Evolutionary conservation across 2,329 filamentous ascomycete species (phyloP).

Genomic region (Fusarium guadeloupense): DNA sequence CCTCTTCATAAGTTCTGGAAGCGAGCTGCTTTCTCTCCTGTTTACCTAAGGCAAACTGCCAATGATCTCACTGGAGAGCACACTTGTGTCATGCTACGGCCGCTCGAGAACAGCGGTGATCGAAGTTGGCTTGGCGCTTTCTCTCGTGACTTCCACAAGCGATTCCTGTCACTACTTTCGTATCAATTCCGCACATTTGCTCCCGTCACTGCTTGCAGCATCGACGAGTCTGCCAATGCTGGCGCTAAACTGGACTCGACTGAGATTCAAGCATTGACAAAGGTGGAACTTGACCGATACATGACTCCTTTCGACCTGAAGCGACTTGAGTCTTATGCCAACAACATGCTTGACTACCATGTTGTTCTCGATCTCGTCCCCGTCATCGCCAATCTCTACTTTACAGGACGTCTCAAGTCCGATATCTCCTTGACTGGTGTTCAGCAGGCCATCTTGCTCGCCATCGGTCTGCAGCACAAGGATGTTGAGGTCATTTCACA

Average conservation of each 20-base stretch:
- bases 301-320: constrained; percentile 95
- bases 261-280: constrained; percentile 67
- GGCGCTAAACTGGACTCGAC: constrained; percentile 72
- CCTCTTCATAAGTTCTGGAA: constrained; percentile 98
- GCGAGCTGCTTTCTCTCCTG: constrained; percentile 81
- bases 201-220: constrained; percentile 79
- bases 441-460: constrained; percentile 88
- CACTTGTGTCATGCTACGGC: constrained; percentile 95
- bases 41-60: constrained; percentile 93
- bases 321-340: constrained; percentile 92
- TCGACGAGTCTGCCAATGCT: constrained; percentile 83
- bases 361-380: constrained; percentile 95
- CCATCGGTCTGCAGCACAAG: constrained; percentile 90
- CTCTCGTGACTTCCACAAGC: constrained; percentile 89
- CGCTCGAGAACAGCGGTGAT: constrained; percentile 74
- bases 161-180: constrained; percentile 89
- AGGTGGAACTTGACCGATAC: constrained; percentile 77
- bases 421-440: constrained; percentile 79
- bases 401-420: constrained; percentile 76
- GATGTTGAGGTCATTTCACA: constrained; percentile 81
- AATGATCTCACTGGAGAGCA: constrained; percentile 98
- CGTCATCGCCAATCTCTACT: constrained; percentile 82
- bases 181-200: constrained; percentile 92
- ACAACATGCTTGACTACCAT: constrained; percentile 97
- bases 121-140: constrained; percentile 89